Base-by-base conservation (phyloP, 1,139 yeast genomes). In the Yamadazyma kanchanaburiensis region DNA sequence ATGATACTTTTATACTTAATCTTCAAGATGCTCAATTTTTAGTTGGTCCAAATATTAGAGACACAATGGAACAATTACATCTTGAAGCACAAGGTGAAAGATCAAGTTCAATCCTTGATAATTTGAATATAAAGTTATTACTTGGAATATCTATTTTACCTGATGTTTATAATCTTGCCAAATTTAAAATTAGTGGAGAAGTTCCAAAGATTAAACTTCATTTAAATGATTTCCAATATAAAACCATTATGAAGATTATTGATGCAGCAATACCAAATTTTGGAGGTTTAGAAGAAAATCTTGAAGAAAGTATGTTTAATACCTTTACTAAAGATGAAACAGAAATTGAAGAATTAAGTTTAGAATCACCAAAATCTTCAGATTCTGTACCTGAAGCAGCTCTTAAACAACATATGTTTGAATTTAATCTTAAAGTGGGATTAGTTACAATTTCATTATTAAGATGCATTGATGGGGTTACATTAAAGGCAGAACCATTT, bases 151-250 rank as follows among this genome's bases (percentile, higher is more conserved):
- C 95, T 0, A 94, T 94, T 29, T 60, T 86, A 23, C 96, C 96
- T 0, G 79, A 79, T 15, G 95, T 91, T 1, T 62, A 74, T 24
- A 80, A 79, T 39, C 64, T 94, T 25, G 81, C 97, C 0, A 75
- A 73, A 43, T 67, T 87, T 41, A 80, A 75, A 47, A 62, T 89
- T 3, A 77, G 87, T 15, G 96, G 95, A 10, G 79, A 79, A 39
- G 72, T 94, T n/a, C 95, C 96, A 0, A 62, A 64, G 21, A 69
- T 94, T 38, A 67, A 69, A 20, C 77, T 94, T 6, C 72, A 84
- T 16, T 58, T 91, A 49, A 86, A 87, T 43, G 98, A 94, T 51
- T 82, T 80, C 44, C 96, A 94, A 49, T 94, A 94, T 58, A 85
- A 87, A 51, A 77, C 89, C 1, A 64, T 91, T 48, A 80, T 91